phyloP scores from a whole-genome alignment of 1,139 yeast genomes.

The Zhuliangozyma blackwelliae region DNA sequence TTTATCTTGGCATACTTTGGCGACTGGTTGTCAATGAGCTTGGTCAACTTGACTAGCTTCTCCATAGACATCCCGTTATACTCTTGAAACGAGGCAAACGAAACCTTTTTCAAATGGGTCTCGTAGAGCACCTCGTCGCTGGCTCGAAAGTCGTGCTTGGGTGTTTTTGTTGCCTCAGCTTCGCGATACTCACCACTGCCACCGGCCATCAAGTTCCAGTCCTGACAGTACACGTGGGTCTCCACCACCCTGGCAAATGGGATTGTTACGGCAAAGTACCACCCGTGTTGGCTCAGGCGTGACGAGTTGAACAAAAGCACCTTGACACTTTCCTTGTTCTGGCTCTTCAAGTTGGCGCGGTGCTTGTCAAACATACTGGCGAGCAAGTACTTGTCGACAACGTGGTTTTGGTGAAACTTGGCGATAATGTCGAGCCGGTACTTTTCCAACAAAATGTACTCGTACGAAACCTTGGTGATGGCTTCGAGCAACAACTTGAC shows the following conservation, averaged over 20 bases:
- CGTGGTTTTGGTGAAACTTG: conserved; percentile 31
- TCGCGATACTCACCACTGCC: conserved; percentile 20
- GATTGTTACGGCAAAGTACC: conserved; percentile 34
- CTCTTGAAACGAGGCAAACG: conserved; percentile 23
- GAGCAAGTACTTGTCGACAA: conserved; percentile 25
- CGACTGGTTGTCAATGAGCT: conserved; percentile 19
- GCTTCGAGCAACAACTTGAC: conserved; percentile 22
- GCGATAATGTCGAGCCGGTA: conserved; percentile 37
- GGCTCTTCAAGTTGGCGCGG: conserved; percentile 12
- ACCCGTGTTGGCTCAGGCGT: conserved; percentile 34
- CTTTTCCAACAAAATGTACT: conserved; percentile 38
- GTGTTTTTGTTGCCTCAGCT: conserved; percentile 9
- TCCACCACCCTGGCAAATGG: conserved; percentile 40
- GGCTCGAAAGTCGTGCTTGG: conserved; percentile 18
- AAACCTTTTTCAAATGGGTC: conserved; percentile 21
- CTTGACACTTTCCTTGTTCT: conserved; percentile 19
- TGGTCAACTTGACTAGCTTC: conserved; percentile 27
- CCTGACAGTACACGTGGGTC: conserved; percentile 18
- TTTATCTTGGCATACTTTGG: conserved; percentile 12
- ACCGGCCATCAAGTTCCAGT: no score
- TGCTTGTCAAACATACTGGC: conserved; percentile 20
- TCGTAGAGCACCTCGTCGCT: conserved; percentile 24
- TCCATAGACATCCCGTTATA: conserved; percentile 23
- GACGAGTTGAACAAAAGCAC: conserved; percentile 32
- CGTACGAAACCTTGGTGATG: conserved; percentile 37